Base-by-base conservation (phyloP, 352 stramenopile genomes). In the Pythium biforme region DNA sequence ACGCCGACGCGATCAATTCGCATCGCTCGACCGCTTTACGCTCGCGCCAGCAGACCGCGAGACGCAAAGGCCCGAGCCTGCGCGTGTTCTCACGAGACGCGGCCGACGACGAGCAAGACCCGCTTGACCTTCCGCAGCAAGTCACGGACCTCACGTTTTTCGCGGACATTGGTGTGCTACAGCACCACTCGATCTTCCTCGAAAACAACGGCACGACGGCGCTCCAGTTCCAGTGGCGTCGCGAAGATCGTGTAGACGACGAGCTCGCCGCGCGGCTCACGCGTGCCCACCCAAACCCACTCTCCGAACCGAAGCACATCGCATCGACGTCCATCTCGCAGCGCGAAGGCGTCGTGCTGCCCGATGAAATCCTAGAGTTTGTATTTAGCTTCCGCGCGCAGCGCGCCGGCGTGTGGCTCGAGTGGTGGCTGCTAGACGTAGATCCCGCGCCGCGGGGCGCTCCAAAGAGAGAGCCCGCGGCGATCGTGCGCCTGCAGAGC, bases 361-460 rank as follows among this genome's bases (percentile, higher is more conserved):
- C 86, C 0, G 72, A 74, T 15, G 82, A 90, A 46, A 62, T 29
- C 1, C 50, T 78, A n/a, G 55, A 58, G 25, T 84, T 94, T 54
- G 64, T 64, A 12, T 92, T 94, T 57, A 81, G 70, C 12, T 94
- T 93, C 46, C 37, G 65, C 23, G 79, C 83, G 2, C 55, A 68
- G 26, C 53, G 57, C 25, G 50, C 81, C 25, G 82, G 86, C 4
- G 45, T 86, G 9, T 90, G 78, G 58, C 57, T 91, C 5, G 86
- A 92, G 51, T 83, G 84, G 31, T 94, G 86, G 86, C 34, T 85
- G 14, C 57, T 94, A 4, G 75, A 86, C 33, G 68, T 85, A 19
- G 75, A 92, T 41, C 83, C 81, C 9, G 69, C 62, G 8, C 5
- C 62, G 8, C 41, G 20, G 12, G 14, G 31, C 11, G 29, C 63